Evolutionary conservation across 2,329 filamentous ascomycete species (phyloP).

Genomic region (Aspergillus persii): DNA sequence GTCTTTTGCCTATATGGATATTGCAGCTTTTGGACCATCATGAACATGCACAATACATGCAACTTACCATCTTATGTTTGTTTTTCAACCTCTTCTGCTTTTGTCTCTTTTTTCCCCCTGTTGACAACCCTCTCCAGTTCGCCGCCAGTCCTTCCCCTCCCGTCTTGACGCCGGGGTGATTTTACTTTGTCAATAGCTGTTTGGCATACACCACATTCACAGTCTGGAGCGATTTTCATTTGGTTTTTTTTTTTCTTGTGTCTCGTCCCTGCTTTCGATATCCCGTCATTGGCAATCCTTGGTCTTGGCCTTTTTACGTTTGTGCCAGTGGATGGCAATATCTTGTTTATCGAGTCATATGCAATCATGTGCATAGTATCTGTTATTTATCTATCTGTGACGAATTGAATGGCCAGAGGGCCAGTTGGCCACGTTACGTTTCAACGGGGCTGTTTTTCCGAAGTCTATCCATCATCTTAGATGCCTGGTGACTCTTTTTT

Average conservation of each 20-base stretch:
- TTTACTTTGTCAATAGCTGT: conserved; percentile 35
- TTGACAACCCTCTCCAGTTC: too few species aligned
- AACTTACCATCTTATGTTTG: background rate
- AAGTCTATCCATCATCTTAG: too few species aligned
- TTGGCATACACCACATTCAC: conserved; percentile 17
- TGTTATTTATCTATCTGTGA: conserved; percentile 5
- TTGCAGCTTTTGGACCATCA: conserved; percentile 18
- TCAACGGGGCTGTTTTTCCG: background rate
- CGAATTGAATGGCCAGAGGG: conserved; percentile 12
- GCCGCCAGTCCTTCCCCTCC: background rate
- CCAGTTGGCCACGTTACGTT: background rate
- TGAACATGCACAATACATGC: conserved; percentile 18
- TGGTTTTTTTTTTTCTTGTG: conserved; percentile 13
- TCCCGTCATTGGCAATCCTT: conserved; percentile 7
- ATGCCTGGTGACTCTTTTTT: conserved; percentile 15
- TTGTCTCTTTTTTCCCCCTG: background rate
- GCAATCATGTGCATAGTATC: conserved; percentile 15
- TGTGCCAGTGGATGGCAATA: conserved; percentile 5
- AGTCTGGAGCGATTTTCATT: conserved; percentile 22
- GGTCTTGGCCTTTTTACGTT: conserved; percentile 9
- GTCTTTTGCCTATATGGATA: conserved; percentile 14
- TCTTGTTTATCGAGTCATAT: conserved; percentile 17
- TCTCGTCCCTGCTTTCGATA: conserved; percentile 7
- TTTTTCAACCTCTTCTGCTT: background rate
- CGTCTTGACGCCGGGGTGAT: conserved; percentile 26